Percentiles rank a stretch among this genome's conserved stretches.
phyloP scores from a whole-genome alignment of 2,329 filamentous ascomycete species.

The Aspergillus niger region DNA sequence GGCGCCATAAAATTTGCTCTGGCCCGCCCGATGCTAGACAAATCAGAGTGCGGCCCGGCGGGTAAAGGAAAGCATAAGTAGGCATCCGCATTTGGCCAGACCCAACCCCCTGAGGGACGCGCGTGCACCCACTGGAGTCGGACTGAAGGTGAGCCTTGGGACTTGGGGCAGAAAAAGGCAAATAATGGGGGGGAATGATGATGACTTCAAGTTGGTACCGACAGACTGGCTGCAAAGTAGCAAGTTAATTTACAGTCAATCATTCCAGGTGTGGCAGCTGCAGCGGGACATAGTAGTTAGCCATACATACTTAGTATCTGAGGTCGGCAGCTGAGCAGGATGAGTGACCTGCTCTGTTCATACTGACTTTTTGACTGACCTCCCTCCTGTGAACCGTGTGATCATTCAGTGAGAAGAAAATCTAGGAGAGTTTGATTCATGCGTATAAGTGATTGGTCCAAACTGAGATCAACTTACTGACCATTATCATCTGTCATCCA shows the following conservation, averaged over 20 bases:
- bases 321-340: background rate
- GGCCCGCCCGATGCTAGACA: constrained; percentile 10
- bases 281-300: background rate
- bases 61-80: constrained; percentile 12
- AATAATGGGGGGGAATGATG: background rate
- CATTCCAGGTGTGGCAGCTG: background rate
- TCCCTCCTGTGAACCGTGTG: no score
- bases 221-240: background rate
- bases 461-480: no score
- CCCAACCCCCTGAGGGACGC: constrained; percentile 26
- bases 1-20: constrained; percentile 11
- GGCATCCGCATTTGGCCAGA: constrained; percentile 23
- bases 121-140: constrained; percentile 18
- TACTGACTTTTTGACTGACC: no score
- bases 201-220: background rate
- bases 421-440: no score
- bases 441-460: no score
- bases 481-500: no score
- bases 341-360: no score
- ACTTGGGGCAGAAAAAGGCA: constrained; percentile 3
- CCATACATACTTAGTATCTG: background rate
- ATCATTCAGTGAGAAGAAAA: no score
- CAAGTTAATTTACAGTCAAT: background rate
- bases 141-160: background rate
- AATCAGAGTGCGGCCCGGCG: constrained; percentile 16